These are phyloP conservation scores for Ustilago shanxiensis DNA, from an alignment of 1,284 basidiomycete species.

Conservation along the genomic window DNA sequence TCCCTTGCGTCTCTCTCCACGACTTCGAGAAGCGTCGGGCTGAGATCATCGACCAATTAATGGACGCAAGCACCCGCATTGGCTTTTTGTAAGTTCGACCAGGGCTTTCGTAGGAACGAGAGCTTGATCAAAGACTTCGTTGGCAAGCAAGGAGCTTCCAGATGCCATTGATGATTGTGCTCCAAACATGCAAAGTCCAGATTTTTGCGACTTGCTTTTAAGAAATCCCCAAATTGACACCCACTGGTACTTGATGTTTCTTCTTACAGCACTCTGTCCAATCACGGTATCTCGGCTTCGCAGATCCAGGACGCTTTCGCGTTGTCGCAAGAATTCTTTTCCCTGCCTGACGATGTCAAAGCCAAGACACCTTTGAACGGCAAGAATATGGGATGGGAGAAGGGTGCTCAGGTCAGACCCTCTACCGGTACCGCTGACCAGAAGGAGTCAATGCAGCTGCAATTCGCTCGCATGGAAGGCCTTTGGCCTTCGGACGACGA, in stretches of 20 bases:
- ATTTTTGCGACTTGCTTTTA: too few relatives aligned
- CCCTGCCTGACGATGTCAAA: conserved; percentile 74
- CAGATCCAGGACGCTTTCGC: conserved; percentile 75
- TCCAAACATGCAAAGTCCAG: conserved; percentile 76
- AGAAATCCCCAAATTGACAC: too few relatives aligned
- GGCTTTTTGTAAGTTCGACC: conserved; percentile 64
- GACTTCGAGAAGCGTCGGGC: conserved; percentile 56
- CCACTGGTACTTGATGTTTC: not conserved
- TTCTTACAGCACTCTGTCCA: conserved; percentile 65
- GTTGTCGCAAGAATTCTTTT: conserved; percentile 75
- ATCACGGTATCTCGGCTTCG: conserved; percentile 72
- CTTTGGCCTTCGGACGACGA: conserved; percentile 76
- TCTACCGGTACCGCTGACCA: conserved; percentile 71
- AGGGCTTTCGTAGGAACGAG: conserved; percentile 80
- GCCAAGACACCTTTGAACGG: conserved; percentile 75
- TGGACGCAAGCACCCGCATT: conserved; percentile 51
- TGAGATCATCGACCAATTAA: conserved; percentile 58
- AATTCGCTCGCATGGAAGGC: conserved; percentile 69
- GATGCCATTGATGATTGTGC: conserved; percentile 56
- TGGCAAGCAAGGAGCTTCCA: conserved; percentile 74
- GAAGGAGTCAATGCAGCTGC: conserved; percentile 73
- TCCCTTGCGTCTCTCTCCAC: conserved; percentile 57
- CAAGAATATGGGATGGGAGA: conserved; percentile 71
- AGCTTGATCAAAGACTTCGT: conserved; percentile 91
- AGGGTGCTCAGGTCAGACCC: conserved; percentile 71